A percentile compares a stretch with the other conserved stretches of the same genome.
Evolutionary conservation across 164 flowering plant species (phyloP).

Genomic region (Hamamelis virginiana): DNA sequence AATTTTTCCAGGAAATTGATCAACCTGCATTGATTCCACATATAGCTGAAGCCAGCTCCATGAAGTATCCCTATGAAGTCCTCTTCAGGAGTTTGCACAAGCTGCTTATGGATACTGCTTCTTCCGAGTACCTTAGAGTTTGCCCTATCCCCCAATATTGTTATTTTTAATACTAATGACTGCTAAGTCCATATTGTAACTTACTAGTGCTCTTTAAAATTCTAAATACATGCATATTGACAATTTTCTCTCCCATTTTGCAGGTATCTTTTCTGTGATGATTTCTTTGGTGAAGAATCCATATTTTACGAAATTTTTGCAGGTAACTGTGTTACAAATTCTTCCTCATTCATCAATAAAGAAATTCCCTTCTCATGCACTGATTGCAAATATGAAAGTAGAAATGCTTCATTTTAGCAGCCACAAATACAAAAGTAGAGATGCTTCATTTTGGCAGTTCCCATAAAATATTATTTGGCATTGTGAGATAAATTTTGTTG

Average conservation of each 20-base stretch:
- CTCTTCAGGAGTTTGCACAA: conserved; percentile 97
- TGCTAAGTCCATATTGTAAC: background rate
- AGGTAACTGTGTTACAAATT: conserved; percentile 42
- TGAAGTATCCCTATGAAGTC: conserved; percentile 94
- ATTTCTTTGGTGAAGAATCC: conserved; percentile 93
- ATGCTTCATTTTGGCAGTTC: no score
- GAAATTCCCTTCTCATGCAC: background rate
- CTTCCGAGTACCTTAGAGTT: conserved; percentile 75
- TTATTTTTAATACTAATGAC: conserved; percentile 5
- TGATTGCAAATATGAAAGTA: background rate
- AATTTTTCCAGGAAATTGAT: conserved; percentile 80
- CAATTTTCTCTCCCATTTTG: conserved; percentile 12
- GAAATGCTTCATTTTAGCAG: no score
- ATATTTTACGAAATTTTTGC: conserved; percentile 90
- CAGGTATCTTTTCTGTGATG: conserved; percentile 94
- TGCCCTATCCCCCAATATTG: conserved; percentile 18
- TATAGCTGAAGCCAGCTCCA: conserved; percentile 95
- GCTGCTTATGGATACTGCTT: conserved; percentile 97
- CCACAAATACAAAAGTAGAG: no score
- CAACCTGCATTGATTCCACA: conserved; percentile 98
- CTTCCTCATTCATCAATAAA: background rate
- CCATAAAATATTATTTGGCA: no score
- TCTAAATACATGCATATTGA: background rate
- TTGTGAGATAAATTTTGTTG: background rate
- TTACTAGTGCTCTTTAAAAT: background rate